Evolutionary conservation across 1,139 yeast genomes (phyloP), one percentile per base, ranked within the genome.

Genomic region (Saccharomyces uvarum): DNA sequence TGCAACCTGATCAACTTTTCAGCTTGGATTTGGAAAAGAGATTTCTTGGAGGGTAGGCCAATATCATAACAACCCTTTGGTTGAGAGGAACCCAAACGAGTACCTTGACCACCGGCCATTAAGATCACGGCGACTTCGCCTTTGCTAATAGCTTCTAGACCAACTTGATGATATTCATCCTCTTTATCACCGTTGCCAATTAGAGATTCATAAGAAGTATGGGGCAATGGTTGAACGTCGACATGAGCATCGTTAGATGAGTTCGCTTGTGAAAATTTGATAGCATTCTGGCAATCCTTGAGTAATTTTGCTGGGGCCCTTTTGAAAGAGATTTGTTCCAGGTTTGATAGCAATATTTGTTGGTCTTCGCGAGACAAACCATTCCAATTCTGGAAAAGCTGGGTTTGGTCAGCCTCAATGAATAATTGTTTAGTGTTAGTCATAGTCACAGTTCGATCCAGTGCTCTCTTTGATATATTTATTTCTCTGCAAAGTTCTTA

Each of bases 101-200:
- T 86, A 31, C 99, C 99, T 72, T 93, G 99, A 54, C 99, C 99
- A 55, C 99, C 99, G 9, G 99, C 97, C 86, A 93, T 84, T 55
- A 93, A 77, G 49, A 93, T 77, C 7, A 93, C 93, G 27, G 90
- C 99, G 21, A 91, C 98, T 65, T 86, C 81, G 61, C 86, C 86
- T 28, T 75, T 69, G 31, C 81, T 73, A 57, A 93, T 85, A 44
- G 95, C 86, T 41, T 81, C 74, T 48, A 86, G 71, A 13, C 99
- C 99, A 16, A 73, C 57, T 1, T 72, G 62, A 32, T 69, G 65
- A 90, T 96, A 91, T 19, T 69, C 62, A 44, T 72, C 60, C 24
- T 70, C 65, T 2, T 69, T 70, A 0, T 59, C 52, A 3, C 55
- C 57, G 42, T 66, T 59, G 9, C 60, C 68, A 46, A 70, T 65